phyloP scores from a whole-genome alignment of 306 rosid species.

The Castanea crenata region DNA sequence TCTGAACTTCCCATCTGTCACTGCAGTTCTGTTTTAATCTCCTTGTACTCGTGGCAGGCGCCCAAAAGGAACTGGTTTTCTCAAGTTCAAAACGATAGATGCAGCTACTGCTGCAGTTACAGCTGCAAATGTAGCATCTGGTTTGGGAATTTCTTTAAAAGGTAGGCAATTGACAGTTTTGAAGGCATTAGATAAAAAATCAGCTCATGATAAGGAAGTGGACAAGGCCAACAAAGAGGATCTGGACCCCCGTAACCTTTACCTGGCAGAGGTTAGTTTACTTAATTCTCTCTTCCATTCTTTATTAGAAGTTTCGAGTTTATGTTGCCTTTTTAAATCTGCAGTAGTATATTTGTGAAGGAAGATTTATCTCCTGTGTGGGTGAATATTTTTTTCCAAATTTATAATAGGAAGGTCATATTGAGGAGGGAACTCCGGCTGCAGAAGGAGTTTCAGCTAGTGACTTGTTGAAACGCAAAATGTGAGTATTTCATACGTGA shows the following conservation, averaged over 20 bases:
- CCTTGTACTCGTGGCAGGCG: constrained; percentile 60
- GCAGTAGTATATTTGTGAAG: neutral
- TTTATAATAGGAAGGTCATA: constrained; percentile 76
- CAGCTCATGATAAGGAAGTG: constrained; percentile 83
- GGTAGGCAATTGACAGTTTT: constrained; percentile 81
- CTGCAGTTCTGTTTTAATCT: neutral
- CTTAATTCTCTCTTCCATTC: neutral
- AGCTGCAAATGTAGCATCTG: constrained; percentile 59
- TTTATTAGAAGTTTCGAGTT: neutral
- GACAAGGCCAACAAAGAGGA: constrained; percentile 66
- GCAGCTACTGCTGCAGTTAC: constrained; percentile 76
- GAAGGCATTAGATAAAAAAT: constrained; percentile 84
- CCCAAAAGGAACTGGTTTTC: constrained; percentile 94
- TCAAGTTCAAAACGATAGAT: constrained; percentile 71
- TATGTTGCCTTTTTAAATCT: neutral
- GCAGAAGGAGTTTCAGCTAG: constrained; percentile 88
- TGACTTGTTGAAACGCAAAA: constrained; percentile 81
- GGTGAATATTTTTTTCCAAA: constrained; percentile 27
- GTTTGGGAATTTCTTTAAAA: constrained; percentile 66
- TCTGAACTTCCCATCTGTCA: neutral
- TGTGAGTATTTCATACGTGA: constrained; percentile 49
- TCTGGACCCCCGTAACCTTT: constrained; percentile 80
- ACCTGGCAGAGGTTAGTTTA: constrained; percentile 73
- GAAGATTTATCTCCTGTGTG: constrained; percentile 20
- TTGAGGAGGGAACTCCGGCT: constrained; percentile 87